Percentiles rank a stretch among this genome's conserved stretches.
Conservation (phyloP, 257 asterid genomes). For the Petrea volubilis region DNA sequence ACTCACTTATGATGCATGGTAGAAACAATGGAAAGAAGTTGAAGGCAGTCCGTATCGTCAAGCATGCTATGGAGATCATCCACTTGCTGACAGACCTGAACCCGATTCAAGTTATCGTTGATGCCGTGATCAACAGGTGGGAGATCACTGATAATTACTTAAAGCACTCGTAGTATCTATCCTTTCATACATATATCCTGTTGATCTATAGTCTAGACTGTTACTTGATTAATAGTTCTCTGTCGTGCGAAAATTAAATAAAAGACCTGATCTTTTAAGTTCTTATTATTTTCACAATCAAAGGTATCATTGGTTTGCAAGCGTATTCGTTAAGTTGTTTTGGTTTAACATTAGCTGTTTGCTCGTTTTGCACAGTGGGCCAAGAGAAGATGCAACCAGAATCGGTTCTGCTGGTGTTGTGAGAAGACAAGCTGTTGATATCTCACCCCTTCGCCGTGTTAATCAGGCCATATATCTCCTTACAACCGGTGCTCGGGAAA, state of each 20-base stretch:
- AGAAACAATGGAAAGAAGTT: constrained; percentile 92
- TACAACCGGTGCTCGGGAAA: constrained; percentile 82
- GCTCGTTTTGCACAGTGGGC: constrained; percentile 53
- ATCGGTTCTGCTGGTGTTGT: constrained; percentile 91
- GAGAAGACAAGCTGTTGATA: constrained; percentile 87
- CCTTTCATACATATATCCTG: too few species aligned
- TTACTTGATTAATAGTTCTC: not conserved
- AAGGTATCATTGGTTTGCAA: not conserved
- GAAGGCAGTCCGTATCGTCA: constrained; percentile 79
- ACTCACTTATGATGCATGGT: constrained; percentile 92
- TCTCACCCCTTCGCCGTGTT: constrained; percentile 80
- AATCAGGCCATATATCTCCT: constrained; percentile 76
- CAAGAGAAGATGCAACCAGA: constrained; percentile 85
- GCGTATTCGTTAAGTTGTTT: not conserved
- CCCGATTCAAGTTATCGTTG: constrained; percentile 85
- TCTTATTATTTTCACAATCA: not conserved
- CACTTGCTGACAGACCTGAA: constrained; percentile 77
- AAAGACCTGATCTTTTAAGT: not conserved
- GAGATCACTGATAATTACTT: not conserved
- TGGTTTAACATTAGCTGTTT: not conserved
- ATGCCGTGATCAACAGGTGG: constrained; percentile 85
- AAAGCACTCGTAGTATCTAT: too few species aligned
- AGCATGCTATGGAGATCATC: constrained; percentile 90
- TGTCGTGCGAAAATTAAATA: not conserved
- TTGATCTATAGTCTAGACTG: too few species aligned